phyloP scores from a whole-genome alignment of 2,329 filamentous ascomycete genomes.

The Orbilia quercus region DNA sequence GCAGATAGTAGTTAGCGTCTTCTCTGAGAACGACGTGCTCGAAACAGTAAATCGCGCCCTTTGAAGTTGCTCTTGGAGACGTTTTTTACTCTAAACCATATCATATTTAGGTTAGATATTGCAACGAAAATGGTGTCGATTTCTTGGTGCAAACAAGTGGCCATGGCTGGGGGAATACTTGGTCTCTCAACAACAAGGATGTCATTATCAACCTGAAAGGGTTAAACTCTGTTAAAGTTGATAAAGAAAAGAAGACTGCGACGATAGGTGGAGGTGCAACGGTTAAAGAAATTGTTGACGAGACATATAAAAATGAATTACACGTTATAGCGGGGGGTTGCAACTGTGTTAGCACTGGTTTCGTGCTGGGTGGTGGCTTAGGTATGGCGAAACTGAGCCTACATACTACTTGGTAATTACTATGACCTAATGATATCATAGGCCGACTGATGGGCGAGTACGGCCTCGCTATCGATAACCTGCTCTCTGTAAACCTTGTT shows the following conservation, averaged over 20 bases:
- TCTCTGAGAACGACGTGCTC: constrained; percentile 36
- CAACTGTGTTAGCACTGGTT: constrained; percentile 47
- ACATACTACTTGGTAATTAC: neutral
- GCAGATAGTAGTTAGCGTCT: constrained; percentile 40
- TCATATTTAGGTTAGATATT: constrained; percentile 56
- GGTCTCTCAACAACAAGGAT: constrained; percentile 29
- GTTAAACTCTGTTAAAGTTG: constrained; percentile 45
- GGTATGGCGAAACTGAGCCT: constrained; percentile 15
- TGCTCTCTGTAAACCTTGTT: constrained; percentile 64
- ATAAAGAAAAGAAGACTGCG: constrained; percentile 45
- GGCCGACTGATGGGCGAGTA: constrained; percentile 57
- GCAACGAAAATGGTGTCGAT: constrained; percentile 38
- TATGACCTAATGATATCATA: neutral
- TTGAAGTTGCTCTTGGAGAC: too few relatives aligned
- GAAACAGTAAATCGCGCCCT: constrained; percentile 34
- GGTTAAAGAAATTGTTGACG: constrained; percentile 54
- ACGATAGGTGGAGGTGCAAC: constrained; percentile 57
- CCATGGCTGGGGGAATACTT: constrained; percentile 53
- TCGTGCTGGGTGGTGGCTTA: constrained; percentile 43
- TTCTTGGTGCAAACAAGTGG: constrained; percentile 51
- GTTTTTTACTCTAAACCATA: too few relatives aligned
- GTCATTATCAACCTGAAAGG: constrained; percentile 55
- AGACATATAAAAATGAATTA: constrained; percentile 44
- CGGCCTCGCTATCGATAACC: constrained; percentile 63
- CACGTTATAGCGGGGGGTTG: constrained; percentile 47